These are phyloP conservation scores for Colletotrichum orchidophilum DNA, from an alignment of 2,329 filamentous ascomycete genomes.

Conservation along the genomic window DNA sequence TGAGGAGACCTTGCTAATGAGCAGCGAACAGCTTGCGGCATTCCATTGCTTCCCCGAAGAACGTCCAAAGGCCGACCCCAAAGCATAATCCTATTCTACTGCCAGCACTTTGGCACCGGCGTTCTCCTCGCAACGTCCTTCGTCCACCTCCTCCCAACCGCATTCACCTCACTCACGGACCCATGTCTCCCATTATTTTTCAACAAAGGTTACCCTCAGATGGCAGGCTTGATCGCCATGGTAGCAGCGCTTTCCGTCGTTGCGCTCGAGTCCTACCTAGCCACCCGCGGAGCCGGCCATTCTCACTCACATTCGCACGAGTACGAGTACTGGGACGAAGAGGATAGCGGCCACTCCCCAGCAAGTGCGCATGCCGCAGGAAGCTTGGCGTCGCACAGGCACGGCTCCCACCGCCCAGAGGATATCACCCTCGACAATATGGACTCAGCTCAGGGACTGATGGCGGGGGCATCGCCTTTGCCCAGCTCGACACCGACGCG, in stretches of 20 bases:
- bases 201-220: constrained; percentile 79
- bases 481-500: constrained; percentile 60
- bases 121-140: constrained; percentile 89
- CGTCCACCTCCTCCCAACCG: constrained; percentile 77
- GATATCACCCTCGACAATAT: constrained; percentile 62
- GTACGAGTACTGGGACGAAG: constrained; percentile 57
- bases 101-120: constrained; percentile 82
- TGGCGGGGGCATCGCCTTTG: constrained; percentile 67
- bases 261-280: constrained; percentile 88
- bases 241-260: constrained; percentile 83
- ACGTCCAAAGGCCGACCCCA: constrained; percentile 66
- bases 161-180: constrained; percentile 72
- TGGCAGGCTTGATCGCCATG: constrained; percentile 86
- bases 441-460: constrained; percentile 63
- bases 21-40: constrained; percentile 63
- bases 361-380: constrained; percentile 33
- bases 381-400: constrained; percentile 50
- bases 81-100: constrained; percentile 69
- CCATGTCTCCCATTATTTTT: constrained; percentile 82
- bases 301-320: constrained; percentile 62
- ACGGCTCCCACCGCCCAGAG: constrained; percentile 51
- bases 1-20: neutral
- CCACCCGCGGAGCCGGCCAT: constrained; percentile 72
- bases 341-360: constrained; percentile 44
- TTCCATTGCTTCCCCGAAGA: constrained; percentile 71